These are phyloP conservation scores for Alternaria ethzedia DNA, from an alignment of 2,329 filamentous ascomycete genomes.

Conservation along the genomic window DNA sequence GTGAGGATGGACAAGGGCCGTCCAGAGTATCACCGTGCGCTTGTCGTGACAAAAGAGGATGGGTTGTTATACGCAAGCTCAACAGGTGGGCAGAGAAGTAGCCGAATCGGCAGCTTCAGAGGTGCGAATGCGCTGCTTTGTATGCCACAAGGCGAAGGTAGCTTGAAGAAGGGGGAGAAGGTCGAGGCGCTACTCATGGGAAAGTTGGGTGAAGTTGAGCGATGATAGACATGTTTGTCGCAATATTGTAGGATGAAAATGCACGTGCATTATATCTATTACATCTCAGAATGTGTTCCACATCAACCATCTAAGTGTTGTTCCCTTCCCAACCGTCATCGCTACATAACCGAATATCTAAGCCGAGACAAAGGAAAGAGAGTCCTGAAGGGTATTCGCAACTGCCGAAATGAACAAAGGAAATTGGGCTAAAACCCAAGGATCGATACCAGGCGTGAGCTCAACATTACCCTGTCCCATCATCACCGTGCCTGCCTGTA, in stretches of 20 bases:
- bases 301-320: neutral
- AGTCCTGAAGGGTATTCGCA: neutral
- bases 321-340: neutral
- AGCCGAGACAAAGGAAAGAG: neutral
- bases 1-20: conserved; percentile 76
- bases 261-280: neutral
- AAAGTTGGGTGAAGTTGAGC: conserved; percentile 8
- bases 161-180: conserved; percentile 70
- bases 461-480: neutral
- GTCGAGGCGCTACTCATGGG: conserved; percentile 82
- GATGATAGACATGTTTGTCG: neutral
- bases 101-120: conserved; percentile 84
- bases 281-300: neutral
- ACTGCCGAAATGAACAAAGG: neutral
- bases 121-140: conserved; percentile 87
- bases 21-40: conserved; percentile 88
- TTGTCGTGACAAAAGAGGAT: conserved; percentile 68
- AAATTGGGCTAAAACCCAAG: neutral
- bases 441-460: neutral
- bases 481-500: neutral
- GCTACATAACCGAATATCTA: neutral
- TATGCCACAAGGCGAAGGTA: conserved; percentile 69
- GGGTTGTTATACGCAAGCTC: conserved; percentile 76
- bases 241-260: neutral
- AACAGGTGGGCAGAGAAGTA: conserved; percentile 90